phyloP scores from a whole-genome alignment of 169 alveolate species.

The Babesia microti region DNA sequence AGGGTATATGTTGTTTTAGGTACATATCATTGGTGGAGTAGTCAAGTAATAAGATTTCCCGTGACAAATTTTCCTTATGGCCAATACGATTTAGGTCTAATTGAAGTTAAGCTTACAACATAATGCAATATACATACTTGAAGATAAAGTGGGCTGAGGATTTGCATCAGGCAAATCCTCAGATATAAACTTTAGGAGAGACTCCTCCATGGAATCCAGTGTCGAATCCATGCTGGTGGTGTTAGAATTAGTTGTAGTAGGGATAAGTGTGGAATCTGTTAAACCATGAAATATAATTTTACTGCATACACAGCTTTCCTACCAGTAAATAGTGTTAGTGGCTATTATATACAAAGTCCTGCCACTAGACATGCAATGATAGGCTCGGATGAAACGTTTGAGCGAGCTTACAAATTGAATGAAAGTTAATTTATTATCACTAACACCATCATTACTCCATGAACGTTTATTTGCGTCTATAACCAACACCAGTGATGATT shows the following conservation, averaged over 20 bases:
- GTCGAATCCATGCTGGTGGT: slow-evolving; percentile 20
- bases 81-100: slow-evolving; percentile 29
- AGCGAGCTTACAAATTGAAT: slow-evolving; percentile 4
- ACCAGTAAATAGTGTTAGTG: slow-evolving; percentile 21
- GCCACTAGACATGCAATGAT: slow-evolving; percentile 30
- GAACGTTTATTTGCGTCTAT: not conserved
- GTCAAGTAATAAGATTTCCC: slow-evolving; percentile 27
- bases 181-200: slow-evolving; percentile 27
- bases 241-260: slow-evolving; percentile 9
- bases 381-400: slow-evolving; percentile 18
- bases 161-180: not conserved
- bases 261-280: too few species aligned
- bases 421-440: slow-evolving; percentile 6
- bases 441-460: slow-evolving; percentile 30
- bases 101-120: not conserved
- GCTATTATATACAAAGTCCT: slow-evolving; percentile 27
- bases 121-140: not conserved
- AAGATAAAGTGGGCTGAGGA: not conserved
- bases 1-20: slow-evolving; percentile 34
- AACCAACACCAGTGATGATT: not conserved
- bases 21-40: slow-evolving; percentile 25
- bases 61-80: slow-evolving; percentile 10
- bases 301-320: slow-evolving; percentile 7
- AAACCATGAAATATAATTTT: slow-evolving; percentile 29
- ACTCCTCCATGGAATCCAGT: slow-evolving; percentile 26